Percentiles rank a stretch among this genome's conserved stretches.
These are phyloP conservation scores for Didymella exigua DNA, from an alignment of 2,329 filamentous ascomycete species.

Conservation along the genomic window DNA sequence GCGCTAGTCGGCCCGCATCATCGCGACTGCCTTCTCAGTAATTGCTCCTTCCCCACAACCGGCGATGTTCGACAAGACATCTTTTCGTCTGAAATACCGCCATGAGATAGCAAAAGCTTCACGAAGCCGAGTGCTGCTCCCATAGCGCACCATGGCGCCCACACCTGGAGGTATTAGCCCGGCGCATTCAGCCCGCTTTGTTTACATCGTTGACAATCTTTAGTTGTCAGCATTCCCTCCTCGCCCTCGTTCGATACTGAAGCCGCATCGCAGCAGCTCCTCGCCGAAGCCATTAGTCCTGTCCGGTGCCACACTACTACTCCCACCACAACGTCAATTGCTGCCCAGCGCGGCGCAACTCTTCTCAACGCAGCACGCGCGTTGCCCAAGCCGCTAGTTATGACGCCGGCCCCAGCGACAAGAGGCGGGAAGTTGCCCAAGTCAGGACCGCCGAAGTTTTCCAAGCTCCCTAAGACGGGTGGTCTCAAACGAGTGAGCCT, in stretches of 20 bases:
- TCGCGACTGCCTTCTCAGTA: neutral
- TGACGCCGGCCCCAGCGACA: neutral
- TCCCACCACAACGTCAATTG: neutral
- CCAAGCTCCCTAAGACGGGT: neutral
- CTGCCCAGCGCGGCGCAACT: slow-evolving; percentile 23
- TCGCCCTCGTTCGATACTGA: slow-evolving; percentile 19
- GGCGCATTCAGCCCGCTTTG: neutral
- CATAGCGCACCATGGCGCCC: neutral
- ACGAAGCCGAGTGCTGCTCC: neutral
- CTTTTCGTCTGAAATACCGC: neutral
- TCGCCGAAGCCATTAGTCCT: slow-evolving; percentile 24
- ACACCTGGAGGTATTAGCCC: neutral
- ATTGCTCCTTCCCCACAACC: slow-evolving; percentile 14
- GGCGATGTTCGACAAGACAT: neutral
- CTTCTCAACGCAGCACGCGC: slow-evolving; percentile 41
- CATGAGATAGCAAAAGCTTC: neutral
- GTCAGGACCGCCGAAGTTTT: neutral
- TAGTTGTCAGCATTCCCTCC: neutral
- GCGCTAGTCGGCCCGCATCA: slow-evolving; percentile 7
- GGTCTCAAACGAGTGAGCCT: neutral
- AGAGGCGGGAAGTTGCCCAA: neutral
- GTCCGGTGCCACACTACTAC: slow-evolving; percentile 15
- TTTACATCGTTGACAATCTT: neutral
- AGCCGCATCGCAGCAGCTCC: slow-evolving; percentile 32
- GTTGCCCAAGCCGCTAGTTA: slow-evolving; percentile 13